These are phyloP conservation scores for Trifolium fragiferum DNA, from an alignment of 306 rosid species.

Conservation along the genomic window DNA sequence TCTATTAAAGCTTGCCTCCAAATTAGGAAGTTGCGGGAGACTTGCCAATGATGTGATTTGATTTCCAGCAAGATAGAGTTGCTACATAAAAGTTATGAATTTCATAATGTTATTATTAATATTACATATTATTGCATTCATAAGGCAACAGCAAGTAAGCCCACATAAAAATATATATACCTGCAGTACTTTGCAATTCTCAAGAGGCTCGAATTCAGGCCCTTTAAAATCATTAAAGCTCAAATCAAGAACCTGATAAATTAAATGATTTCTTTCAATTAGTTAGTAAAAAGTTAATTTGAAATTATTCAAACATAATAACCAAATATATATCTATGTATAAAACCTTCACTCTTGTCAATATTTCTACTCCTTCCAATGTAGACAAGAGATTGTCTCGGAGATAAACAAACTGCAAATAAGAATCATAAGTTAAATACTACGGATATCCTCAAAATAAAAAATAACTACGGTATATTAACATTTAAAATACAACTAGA, in stretches of 20 bases:
- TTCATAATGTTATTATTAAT: slow-evolving; percentile 25
- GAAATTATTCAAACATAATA: slow-evolving; percentile 35
- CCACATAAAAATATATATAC: slow-evolving; percentile 40
- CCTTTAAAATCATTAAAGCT: slow-evolving; percentile 98
- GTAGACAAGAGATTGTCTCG: slow-evolving; percentile 94
- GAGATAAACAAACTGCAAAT: slow-evolving; percentile 88
- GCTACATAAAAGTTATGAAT: slow-evolving; percentile 56
- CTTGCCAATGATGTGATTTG: slow-evolving; percentile 96
- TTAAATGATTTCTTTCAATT: slow-evolving; percentile 34
- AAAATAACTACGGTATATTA: slow-evolving; percentile 24
- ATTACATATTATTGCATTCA: slow-evolving; percentile 12
- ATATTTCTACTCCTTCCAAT: slow-evolving; percentile 90
- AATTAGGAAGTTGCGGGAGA: slow-evolving; percentile 94
- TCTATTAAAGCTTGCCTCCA: slow-evolving; percentile 73
- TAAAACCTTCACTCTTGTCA: slow-evolving; percentile 91
- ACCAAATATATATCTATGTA: slow-evolving; percentile 12
- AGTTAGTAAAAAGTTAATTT: slow-evolving; percentile 39
- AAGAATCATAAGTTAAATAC: slow-evolving; percentile 41
- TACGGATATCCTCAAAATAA: slow-evolving; percentile 23
- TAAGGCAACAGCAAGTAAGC: slow-evolving; percentile 21
- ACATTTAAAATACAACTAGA: slow-evolving; percentile 32
- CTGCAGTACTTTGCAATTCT: slow-evolving; percentile 91
- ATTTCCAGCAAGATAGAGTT: slow-evolving; percentile 98
- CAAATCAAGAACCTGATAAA: slow-evolving; percentile 91
- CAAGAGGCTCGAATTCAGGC: slow-evolving; percentile 99